Evolutionary conservation across 202 grass and related monocot genomes (phyloP), one percentile per base, ranked within the genome.

Genomic region (Schoenoplectus triqueter): DNA sequence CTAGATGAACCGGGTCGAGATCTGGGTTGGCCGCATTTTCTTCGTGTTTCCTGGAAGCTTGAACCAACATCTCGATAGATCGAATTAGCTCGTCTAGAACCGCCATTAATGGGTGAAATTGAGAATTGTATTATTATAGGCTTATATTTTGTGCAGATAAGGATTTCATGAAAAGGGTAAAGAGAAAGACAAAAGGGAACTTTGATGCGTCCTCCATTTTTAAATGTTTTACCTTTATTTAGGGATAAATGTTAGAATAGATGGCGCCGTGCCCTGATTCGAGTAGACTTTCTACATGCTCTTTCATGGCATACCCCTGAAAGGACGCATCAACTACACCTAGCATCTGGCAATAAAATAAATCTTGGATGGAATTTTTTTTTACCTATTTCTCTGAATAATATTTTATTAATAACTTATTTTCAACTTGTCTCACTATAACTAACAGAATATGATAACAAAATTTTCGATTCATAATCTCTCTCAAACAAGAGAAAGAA

Each of bases 11-110:
- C 1, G 93, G 93, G 66, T 96, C 90, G 64, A 99, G 90, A 51
- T 60, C 89, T 21, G 93, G 93, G 75, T 99, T 84, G 2, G 90
- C 73, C 68, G 89, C 72, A 44, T 44, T 18, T 20, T 82, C 88
- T 42, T 91, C 86, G 66, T 90, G 88, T 50, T 94, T 84, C 85
- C 90, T 89, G 0, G 54, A 87, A 73, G 95, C 50, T 18, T 84
- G 85, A 66, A 99, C 62, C 91, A 93, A 94, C 50, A 94, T 82
- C 87, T 96, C 93, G 47, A 99, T 94, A 18, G 96, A 92, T 45
- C 88, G 78, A 31, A 99, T 94, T 78, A 94, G 74, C 6, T 99
- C 93, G 55, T 99, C 93, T 68, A 94, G 76, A 49, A 95, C 42
- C 6, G 88, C 83, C 96, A 99, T 95, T 47, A 20, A 61, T 68